Evolutionary conservation across 2,329 filamentous ascomycete species (phyloP), one percentile per base, ranked within the genome.

Genomic region (Trichophyton schoenleinii): DNA sequence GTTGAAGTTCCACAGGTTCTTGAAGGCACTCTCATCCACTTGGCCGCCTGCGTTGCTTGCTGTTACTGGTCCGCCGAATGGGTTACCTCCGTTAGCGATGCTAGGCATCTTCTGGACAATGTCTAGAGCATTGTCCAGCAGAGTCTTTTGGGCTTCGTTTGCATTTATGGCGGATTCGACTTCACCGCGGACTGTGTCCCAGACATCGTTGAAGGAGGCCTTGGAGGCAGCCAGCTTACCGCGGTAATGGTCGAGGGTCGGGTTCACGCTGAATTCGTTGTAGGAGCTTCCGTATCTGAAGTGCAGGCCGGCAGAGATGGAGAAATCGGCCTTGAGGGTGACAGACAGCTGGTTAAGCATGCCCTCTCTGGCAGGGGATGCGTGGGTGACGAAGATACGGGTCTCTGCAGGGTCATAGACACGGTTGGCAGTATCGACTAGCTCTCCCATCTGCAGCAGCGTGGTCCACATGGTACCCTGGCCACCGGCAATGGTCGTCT

Each of bases 1-100:
- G 74, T 97, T 97, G 78, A 99, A 99, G 76, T 99, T 99, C 94
- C 94, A 99, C 94, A 97, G 97, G 74, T 99, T 99, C 80, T 99
- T 99, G 83, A 99, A 99, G 1, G 94, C 94, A 69, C 91, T 96
- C 79, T 99, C 94, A 65, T 99, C 94, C 18, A 99, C 91, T 70
- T 95, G 89, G 36, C 94, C 94, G 58, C 89, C 86, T 58, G 85
- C 79, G 67, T 77, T 78, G 46, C 81, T 85, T 44, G 87, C 88
- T 58, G 85, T 84, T 60, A 86, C 83, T 34, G 89, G 89, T 13
- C 92, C 92, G 52, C 94, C 94, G 70, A 99, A 99, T 4, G 94
- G 94, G 73, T 97, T 97, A 22, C 94, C 94, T 61, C 94, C 94
- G 64, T 92, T 95, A 42, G 94, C 94, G 41, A 91, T 91, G 11